A percentile compares a stretch with the other conserved stretches of the same genome.
Conservation (phyloP, 2,329 filamentous ascomycete genomes). For the Neofusicoccum ribis region DNA sequence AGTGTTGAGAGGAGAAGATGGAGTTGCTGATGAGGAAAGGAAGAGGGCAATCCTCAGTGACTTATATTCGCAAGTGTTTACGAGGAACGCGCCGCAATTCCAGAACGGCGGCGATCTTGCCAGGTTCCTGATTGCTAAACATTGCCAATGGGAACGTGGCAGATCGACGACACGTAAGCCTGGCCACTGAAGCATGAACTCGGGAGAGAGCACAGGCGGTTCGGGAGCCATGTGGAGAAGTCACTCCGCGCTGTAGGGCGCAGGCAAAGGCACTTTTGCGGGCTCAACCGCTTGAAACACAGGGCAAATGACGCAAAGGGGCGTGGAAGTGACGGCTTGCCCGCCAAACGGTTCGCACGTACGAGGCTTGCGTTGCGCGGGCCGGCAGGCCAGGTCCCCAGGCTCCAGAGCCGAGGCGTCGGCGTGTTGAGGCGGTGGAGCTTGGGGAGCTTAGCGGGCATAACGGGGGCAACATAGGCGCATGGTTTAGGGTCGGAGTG, state of each 20-base stretch:
- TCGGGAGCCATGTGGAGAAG: not conserved
- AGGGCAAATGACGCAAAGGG: not conserved
- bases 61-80: not conserved
- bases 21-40: not conserved
- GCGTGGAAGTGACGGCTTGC: not conserved
- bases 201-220: not conserved
- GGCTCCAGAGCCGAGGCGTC: not conserved
- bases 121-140: not conserved
- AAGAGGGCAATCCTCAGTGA: not conserved
- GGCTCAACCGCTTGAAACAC: not conserved
- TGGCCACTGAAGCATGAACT: not conserved
- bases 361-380: not conserved
- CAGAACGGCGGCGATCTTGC: not conserved
- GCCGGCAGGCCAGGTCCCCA: not conserved
- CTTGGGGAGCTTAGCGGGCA: not conserved
- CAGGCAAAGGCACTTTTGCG: not conserved
- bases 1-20: not conserved
- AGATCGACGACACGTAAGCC: slow-evolving; percentile 11
- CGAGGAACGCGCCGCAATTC: not conserved
- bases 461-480: not conserved
- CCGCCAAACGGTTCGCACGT: not conserved
- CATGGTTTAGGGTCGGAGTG: not conserved
- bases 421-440: not conserved
- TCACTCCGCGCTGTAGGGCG: not conserved
- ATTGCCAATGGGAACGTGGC: not conserved